These are phyloP conservation scores for Colletotrichum karsti DNA, from an alignment of 2,329 filamentous ascomycete genomes.

Conservation along the genomic window DNA sequence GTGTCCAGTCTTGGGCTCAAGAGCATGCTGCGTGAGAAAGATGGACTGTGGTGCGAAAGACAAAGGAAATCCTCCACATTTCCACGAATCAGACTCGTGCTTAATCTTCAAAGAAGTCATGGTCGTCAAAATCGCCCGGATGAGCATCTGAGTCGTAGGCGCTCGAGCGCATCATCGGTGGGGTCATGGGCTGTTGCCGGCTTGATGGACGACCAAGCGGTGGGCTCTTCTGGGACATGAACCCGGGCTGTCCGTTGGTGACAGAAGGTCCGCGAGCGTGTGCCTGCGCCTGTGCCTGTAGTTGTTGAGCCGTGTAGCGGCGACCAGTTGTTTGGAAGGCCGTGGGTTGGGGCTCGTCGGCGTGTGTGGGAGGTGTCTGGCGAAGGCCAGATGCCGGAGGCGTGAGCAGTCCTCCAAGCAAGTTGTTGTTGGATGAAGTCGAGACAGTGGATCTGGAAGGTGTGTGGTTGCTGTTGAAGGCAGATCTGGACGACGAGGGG, in stretches of 20 bases:
- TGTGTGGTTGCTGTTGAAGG: slow-evolving; percentile 51
- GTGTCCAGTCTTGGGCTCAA: slow-evolving; percentile 26
- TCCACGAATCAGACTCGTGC: neutral
- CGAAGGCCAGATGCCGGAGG: slow-evolving; percentile 83
- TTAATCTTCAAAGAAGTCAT: slow-evolving; percentile 65
- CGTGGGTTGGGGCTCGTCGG: slow-evolving; percentile 60
- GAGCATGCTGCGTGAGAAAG: slow-evolving; percentile 24
- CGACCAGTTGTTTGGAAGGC: slow-evolving; percentile 69
- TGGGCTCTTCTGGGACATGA: slow-evolving; percentile 48
- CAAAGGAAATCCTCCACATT: slow-evolving; percentile 22
- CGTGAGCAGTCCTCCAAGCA: slow-evolving; percentile 84
- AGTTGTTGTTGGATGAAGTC: slow-evolving; percentile 58
- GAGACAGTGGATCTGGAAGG: slow-evolving; percentile 65
- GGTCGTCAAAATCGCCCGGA: slow-evolving; percentile 66
- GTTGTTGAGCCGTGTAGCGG: slow-evolving; percentile 62
- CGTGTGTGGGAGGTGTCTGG: slow-evolving; percentile 60
- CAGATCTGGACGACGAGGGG: slow-evolving; percentile 37
- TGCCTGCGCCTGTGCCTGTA: slow-evolving; percentile 50
- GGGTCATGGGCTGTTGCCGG: slow-evolving; percentile 60
- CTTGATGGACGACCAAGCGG: slow-evolving; percentile 50
- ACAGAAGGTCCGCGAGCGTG: slow-evolving; percentile 41
- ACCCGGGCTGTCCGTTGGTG: slow-evolving; percentile 47
- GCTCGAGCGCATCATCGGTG: slow-evolving; percentile 67
- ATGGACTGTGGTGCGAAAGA: slow-evolving; percentile 21
- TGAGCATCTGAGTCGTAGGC: slow-evolving; percentile 70